These are phyloP conservation scores for Colletotrichum cuscutae DNA, from an alignment of 2,329 filamentous ascomycete genomes.

Conservation along the genomic window DNA sequence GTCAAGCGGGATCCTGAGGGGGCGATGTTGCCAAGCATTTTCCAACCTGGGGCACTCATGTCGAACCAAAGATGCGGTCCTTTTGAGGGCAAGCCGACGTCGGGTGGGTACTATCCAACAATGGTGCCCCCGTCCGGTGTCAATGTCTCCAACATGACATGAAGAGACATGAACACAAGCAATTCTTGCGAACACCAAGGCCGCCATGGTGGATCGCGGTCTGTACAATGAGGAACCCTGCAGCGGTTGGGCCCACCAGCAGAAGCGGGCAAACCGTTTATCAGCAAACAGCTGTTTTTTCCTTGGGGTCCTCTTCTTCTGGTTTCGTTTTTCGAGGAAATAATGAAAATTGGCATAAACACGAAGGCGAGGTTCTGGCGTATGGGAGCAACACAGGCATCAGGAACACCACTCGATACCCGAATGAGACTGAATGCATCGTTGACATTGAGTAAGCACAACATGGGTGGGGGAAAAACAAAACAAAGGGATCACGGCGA, in stretches of 20 bases:
- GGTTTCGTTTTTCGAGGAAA: not conserved
- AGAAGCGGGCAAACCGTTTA: not conserved
- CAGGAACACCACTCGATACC: slow-evolving; percentile 10
- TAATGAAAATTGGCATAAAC: slow-evolving; percentile 11
- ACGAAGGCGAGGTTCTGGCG: slow-evolving; percentile 8
- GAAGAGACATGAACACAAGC: not conserved
- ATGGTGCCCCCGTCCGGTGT: slow-evolving; percentile 59
- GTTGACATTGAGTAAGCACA: slow-evolving; percentile 3
- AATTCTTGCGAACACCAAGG: slow-evolving; percentile 21
- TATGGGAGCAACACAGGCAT: slow-evolving; percentile 6
- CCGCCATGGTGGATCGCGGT: not conserved
- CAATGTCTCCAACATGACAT: slow-evolving; percentile 49
- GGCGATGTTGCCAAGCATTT: slow-evolving; percentile 56
- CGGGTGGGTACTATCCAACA: slow-evolving; percentile 64
- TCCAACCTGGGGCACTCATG: slow-evolving; percentile 54
- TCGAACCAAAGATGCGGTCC: slow-evolving; percentile 54
- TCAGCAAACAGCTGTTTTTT: slow-evolving; percentile 1
- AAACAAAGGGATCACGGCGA: slow-evolving; percentile 19
- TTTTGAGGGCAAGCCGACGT: slow-evolving; percentile 64
- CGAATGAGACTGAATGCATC: slow-evolving; percentile 2
- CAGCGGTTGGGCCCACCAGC: not conserved
- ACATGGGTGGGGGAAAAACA: not conserved
- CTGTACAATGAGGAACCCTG: not conserved
- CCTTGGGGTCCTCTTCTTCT: not conserved
- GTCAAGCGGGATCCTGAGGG: slow-evolving; percentile 62